Evolutionary conservation across 83 land plant species (phyloP), one percentile per base, ranked within the genome.

Genomic region (Picea abies): DNA sequence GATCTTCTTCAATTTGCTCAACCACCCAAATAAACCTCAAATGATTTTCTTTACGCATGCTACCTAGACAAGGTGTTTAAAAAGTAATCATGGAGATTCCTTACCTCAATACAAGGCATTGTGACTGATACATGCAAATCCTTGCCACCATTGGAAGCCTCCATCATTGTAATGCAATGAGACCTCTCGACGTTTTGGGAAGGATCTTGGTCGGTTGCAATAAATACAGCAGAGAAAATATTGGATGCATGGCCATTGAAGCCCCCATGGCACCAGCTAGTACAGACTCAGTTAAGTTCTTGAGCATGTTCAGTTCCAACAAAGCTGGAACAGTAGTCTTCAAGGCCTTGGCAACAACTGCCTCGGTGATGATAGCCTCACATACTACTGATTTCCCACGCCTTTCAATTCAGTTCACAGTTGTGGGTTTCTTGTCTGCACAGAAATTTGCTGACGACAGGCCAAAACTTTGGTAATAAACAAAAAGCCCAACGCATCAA

Each of bases 171-270:
- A 23, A 94, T 88, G 83, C 98, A 96, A 66, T 92, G 91, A 19
- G 97, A 96, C 69, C 98, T 96, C 87, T 96, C 98, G 17, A 96
- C 85, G 78, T 96, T 93, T 86, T 95, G 98, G 5, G 98, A 96
- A 5, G 94, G 98, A 80, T 95, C 96, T 61, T 95, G 96, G 11
- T 96, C 94, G 19, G 98, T 96, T 67, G 96, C 98, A 29, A 96
- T 89, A 63, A 85, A 94, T 26, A 96, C 60, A 4, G 97, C 96
- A 72, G 96, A 89, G 0, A 96, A 95, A 29, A 96, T 89, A 83
- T 96, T 96, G 83, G 92, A 77, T 1, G 98, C 96, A 82, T 96
- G 98, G 37, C 96, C 98, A 79, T 96, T 96, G 81, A 87, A 96
- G 5, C 96, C 98, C 17, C 98, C 98, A 94, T 71, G 22, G 96